Percentiles rank a stretch among this genome's conserved stretches.
phyloP scores from a whole-genome alignment of 345 rosid genomes.

The Eucalyptus regnans region DNA sequence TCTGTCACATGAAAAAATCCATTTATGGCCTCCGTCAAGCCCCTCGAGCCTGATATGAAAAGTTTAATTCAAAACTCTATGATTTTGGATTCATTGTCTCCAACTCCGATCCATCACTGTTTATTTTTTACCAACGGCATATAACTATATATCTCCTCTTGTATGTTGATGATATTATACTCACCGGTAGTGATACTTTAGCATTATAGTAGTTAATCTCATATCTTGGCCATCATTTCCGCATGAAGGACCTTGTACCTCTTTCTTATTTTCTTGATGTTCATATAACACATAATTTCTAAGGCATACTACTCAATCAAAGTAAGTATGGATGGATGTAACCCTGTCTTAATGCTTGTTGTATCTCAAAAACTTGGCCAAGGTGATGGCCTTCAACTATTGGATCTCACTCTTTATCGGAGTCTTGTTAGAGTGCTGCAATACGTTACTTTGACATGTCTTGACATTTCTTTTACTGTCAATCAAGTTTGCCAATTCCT shows the following conservation, averaged over 20 bases:
- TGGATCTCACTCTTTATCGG: not conserved
- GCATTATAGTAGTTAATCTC: not conserved
- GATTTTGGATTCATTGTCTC: not conserved
- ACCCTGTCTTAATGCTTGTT: not conserved
- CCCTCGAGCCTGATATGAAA: not conserved
- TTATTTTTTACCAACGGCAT: not conserved
- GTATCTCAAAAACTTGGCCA: not conserved
- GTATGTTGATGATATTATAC: not conserved
- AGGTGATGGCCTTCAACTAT: not conserved
- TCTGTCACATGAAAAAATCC: not conserved
- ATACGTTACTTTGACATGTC: not conserved
- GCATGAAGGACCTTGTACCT: not conserved
- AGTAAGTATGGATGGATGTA: not conserved
- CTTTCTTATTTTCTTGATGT: not conserved
- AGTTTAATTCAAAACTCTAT: not conserved
- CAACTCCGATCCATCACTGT: not conserved
- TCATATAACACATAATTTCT: not conserved
- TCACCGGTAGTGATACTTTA: not conserved
- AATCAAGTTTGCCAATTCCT: not conserved
- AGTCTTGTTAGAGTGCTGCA: not conserved
- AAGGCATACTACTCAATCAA: not conserved
- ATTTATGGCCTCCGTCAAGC: not conserved
- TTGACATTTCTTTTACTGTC: not conserved
- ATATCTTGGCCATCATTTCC: not conserved
- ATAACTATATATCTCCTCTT: fast-evolving